Base-by-base conservation (phyloP, 805 yeast species). In the Teunomyces gatunensis region DNA sequence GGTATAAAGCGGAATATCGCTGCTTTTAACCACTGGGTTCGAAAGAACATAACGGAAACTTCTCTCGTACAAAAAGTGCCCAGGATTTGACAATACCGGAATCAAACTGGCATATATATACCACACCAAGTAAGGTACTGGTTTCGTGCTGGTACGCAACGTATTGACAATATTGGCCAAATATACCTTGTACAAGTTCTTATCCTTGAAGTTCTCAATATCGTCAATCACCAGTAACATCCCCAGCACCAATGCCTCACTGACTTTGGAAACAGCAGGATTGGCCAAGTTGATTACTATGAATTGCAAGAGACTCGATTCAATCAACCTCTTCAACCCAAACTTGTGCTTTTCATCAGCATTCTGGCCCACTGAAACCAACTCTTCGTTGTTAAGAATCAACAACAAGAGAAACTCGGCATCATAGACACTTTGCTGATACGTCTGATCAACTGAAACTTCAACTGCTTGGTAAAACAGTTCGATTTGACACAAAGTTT, bases 1-100 rank as follows among this genome's bases (percentile, higher is more conserved):
- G 30, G 64, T 67, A 58, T 65, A 75, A 37, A 80, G 55, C 3
- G 85, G 85, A 37, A 80, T 56, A 21, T 75, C 81, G 45, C 55
- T 59, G 5, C 58, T 45, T 50, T 67, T 67, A 41, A 77, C 58
- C 12, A 59, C 61, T 3, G 88, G 84, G 33, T 80, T 78, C 4
- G 79, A 67, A 32, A 89, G 67, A 9, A 90, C 73, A 76, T 83
- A 89, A 49, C 84, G 77, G 55, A 75, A 80, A 0, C 81, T 80
- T 54, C 81, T 80, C 52, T 90, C 96, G 63, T 85, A 87, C 17
- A 92, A 62, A 55, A 75, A 77, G 52, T 88, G 92, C 0, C 83
- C 80, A 0, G 97, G 96, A 51, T 84, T 81, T 5, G 74, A 62
- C 48, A 88, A 61, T 1, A 88, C 70, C 2, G 80, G 78, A 3